Conservation (phyloP, 2,329 filamentous ascomycete genomes). For the Penicillium sp. region DNA sequence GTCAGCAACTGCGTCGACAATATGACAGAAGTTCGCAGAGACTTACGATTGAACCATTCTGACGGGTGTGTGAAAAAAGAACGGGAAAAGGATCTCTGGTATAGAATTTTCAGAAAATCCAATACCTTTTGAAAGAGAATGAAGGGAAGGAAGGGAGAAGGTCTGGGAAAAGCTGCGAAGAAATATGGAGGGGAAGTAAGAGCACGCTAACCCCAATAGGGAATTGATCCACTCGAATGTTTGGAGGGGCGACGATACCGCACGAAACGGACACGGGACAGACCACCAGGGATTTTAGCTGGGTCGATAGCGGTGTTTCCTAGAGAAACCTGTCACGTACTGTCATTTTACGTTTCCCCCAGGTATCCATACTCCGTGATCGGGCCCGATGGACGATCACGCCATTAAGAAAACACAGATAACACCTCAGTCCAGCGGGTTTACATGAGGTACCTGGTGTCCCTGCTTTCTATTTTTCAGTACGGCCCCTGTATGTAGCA, state of each 20-base stretch:
- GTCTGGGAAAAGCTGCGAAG: conserved; percentile 1
- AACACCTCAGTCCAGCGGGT: background rate
- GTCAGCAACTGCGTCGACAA: background rate
- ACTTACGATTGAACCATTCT: conserved; percentile 61
- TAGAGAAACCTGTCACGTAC: background rate
- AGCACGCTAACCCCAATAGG: conserved; percentile 21
- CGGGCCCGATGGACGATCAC: conserved; percentile 7
- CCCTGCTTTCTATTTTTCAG: background rate
- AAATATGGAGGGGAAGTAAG: conserved; percentile 16
- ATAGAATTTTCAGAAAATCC: conserved; percentile 22
- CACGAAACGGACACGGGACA: background rate
- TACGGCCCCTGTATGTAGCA: background rate
- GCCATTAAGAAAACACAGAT: conserved; percentile 7
- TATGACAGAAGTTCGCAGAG: background rate
- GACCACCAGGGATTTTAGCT: background rate
- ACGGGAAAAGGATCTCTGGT: conserved; percentile 11
- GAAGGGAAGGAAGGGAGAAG: conserved; percentile 15
- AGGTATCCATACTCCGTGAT: conserved; percentile 10
- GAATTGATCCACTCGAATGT: background rate
- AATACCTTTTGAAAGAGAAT: conserved; percentile 26
- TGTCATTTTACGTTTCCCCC: background rate
- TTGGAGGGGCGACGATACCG: conserved; percentile 5
- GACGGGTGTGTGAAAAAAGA: conserved; percentile 31
- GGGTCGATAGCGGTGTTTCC: background rate
- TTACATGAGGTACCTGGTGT: no score